Evolutionary conservation across 148 eudicot species (phyloP), one percentile per base, ranked within the genome.

Genomic region (Agrostemma githago): DNA sequence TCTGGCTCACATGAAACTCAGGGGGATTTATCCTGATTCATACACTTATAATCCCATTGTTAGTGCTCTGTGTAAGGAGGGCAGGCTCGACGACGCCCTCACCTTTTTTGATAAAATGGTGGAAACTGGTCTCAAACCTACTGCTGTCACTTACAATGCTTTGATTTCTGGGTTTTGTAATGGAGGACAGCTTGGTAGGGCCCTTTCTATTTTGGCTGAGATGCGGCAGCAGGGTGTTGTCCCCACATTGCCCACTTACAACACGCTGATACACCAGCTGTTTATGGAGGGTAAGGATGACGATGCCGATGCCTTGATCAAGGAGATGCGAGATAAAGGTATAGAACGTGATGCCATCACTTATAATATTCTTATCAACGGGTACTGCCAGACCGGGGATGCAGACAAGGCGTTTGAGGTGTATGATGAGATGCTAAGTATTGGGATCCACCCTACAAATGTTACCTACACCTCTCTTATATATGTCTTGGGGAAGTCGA

Each of bases 381-480:
- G 88, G 48, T 84, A 84, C 77, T 85, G 92, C 67, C 87, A 86
- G 78, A 77, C 86, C 58, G 87, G 92, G 34, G 84, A 86, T 69
- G 81, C 79, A 5, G 82, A 76, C 76, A 82, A 82, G 76, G 97
- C 92, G 34, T 85, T 91, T 73, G 74, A 70, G 41, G 79, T 89
- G 37, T 83, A 72, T 58, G 89, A 91, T 74, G 90, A 89, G 78
- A 87, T 91, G 93, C 40, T 86, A 75, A 77, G 57, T 40, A 83
- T 77, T 73, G 82, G 86, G 61, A 79, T 89, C 81, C 82, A 84
- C 65, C 93, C 97, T 66, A 83, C 91, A 9, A 81, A 72, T 68
- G 84, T 83, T 73, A 91, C 93, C 38, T 91, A 91, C 73, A 91
- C 97, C n/a, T 87, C 91, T 38, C 88, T 89, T 75, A 85, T 91